These are phyloP conservation scores for Clavispora santaluciae DNA, from an alignment of 805 yeast species.

Conservation along the genomic window DNA sequence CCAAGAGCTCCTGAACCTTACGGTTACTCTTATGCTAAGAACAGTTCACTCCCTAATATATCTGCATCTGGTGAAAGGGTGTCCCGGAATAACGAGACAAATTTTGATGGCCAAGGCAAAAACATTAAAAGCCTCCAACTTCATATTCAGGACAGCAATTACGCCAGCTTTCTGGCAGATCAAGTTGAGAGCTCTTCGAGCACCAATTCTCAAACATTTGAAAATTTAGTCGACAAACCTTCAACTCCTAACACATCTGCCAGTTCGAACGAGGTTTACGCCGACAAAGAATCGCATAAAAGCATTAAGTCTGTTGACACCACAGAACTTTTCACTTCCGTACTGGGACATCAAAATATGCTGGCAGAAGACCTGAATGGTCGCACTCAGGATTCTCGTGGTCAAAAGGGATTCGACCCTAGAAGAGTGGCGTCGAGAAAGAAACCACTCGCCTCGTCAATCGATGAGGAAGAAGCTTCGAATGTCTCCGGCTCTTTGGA, in stretches of 20 bases:
- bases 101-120: neutral
- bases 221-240: neutral
- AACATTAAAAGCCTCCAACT: conserved; percentile 13
- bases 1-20: neutral
- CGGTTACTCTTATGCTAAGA: neutral
- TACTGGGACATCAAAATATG: neutral
- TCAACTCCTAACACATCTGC: conserved; percentile 8
- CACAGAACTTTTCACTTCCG: conserved; percentile 5
- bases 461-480: neutral
- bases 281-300: neutral
- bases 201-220: conserved; percentile 3
- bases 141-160: conserved; percentile 8
- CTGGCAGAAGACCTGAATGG: conserved; percentile 25
- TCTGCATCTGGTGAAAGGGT: neutral
- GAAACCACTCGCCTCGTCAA: neutral
- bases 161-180: neutral
- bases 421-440: conserved; percentile 5
- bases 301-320: conserved; percentile 12
- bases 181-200: conserved; percentile 2
- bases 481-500: neutral
- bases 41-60: neutral
- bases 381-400: conserved; percentile 24
- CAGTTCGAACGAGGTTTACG: conserved; percentile 2
- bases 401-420: conserved; percentile 18
- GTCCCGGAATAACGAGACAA: neutral